A percentile compares a stretch with the other conserved stretches of the same genome.
These are phyloP conservation scores for Pisolithus orientalis DNA, from an alignment of 768 basidiomycete species.

Conservation along the genomic window DNA sequence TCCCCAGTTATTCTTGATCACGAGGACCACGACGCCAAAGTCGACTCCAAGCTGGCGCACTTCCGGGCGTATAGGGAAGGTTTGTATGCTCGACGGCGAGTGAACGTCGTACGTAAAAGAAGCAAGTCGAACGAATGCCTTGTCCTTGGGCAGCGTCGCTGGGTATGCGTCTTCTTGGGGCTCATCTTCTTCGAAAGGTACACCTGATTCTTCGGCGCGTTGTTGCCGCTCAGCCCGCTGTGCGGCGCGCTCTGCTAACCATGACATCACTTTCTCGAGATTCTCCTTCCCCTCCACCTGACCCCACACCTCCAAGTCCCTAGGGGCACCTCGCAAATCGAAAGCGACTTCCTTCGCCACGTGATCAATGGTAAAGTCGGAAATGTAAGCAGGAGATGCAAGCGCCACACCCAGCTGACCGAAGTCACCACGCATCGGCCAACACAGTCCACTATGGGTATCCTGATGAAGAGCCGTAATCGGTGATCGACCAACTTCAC, in stretches of 20 bases:
- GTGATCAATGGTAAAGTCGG: conserved; percentile 82
- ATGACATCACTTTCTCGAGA: conserved; percentile 49
- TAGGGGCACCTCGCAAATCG: conserved; percentile 76
- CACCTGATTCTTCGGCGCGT: conserved; percentile 25
- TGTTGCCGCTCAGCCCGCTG: conserved; percentile 28
- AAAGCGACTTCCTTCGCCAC: conserved; percentile 75
- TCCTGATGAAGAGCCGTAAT: conserved; percentile 87
- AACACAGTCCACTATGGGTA: conserved; percentile 78
- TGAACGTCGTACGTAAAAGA: conserved; percentile 58
- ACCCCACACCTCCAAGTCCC: conserved; percentile 88
- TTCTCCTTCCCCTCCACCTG: conserved; percentile 78
- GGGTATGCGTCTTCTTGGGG: conserved; percentile 38
- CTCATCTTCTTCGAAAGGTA: conserved; percentile 12
- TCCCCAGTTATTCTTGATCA: conserved; percentile 86
- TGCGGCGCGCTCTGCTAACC: conserved; percentile 41
- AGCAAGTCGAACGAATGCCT: conserved; percentile 59
- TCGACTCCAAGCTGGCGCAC: conserved; percentile 69
- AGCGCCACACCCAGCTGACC: conserved; percentile 85
- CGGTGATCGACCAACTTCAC: conserved; percentile 71
- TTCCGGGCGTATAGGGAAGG: conserved; percentile 67
- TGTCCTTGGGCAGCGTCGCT: conserved; percentile 37
- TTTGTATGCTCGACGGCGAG: conserved; percentile 60
- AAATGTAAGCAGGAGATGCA: conserved; percentile 48
- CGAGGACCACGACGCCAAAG: conserved; percentile 78
- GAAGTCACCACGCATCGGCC: conserved; percentile 77